Conservation (phyloP, 257 asterid species). For the Rauvolfia tetraphylla region DNA sequence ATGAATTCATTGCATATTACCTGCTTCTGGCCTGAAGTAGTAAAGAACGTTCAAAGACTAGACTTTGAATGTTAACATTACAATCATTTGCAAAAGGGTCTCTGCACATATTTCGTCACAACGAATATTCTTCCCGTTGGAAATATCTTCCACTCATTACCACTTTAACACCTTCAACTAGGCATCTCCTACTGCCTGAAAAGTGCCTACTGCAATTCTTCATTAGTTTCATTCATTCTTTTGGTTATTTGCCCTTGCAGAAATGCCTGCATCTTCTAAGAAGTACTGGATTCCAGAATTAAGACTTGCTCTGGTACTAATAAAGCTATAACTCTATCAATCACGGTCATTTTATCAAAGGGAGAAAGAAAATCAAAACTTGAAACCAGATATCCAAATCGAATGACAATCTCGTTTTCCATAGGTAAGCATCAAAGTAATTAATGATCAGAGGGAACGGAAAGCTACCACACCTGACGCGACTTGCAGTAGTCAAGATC, state of each 20-base stretch:
- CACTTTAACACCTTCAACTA: constrained; percentile 2
- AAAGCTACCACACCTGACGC: constrained; percentile 50
- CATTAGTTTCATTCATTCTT: not conserved
- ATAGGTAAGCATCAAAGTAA: not conserved
- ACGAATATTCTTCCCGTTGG: not conserved
- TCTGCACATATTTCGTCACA: constrained; percentile 2
- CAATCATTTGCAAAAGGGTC: not conserved
- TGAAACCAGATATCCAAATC: not conserved
- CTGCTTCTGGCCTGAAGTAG: not conserved
- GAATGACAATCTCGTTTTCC: not conserved
- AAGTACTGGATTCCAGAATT: not conserved
- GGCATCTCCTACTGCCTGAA: not conserved
- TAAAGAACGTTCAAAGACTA: not conserved
- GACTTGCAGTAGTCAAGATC: constrained; percentile 73
- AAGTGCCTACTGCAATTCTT: not conserved
- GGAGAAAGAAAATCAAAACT: not conserved
- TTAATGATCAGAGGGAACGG: not conserved
- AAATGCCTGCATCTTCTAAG: not conserved
- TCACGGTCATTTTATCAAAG: not conserved
- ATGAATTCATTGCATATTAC: not conserved
- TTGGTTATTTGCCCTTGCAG: not conserved
- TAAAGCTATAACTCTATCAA: not conserved
- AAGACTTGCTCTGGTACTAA: not conserved
- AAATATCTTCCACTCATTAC: constrained; percentile 6
- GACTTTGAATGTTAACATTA: not conserved